Evolutionary conservation across 2,329 filamentous ascomycete species (phyloP).

Genomic region (Metarhizium guizhouense): DNA sequence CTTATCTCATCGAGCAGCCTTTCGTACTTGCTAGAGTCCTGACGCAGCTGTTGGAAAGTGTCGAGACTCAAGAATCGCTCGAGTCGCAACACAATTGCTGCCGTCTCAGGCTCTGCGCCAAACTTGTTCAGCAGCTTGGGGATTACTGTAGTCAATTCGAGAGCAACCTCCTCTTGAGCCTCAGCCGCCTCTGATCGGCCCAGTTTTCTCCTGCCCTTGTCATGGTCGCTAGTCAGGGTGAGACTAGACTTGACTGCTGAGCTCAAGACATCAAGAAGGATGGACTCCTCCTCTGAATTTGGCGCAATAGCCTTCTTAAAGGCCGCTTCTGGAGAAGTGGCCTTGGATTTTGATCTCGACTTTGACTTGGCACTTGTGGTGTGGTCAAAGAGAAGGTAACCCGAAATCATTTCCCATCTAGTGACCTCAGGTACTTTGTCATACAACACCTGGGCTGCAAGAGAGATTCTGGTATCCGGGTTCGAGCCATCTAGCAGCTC

Average conservation of each 20-base stretch:
- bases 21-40: slow-evolving; percentile 73
- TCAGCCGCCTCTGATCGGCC: slow-evolving; percentile 58
- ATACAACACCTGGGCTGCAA: slow-evolving; percentile 79
- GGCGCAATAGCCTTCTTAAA: slow-evolving; percentile 68
- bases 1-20: slow-evolving; percentile 83
- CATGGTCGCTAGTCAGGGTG: slow-evolving; percentile 55
- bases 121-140: slow-evolving; percentile 87
- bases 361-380: slow-evolving; percentile 52
- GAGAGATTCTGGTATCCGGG: slow-evolving; percentile 71
- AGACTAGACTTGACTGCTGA: slow-evolving; percentile 71
- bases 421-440: slow-evolving; percentile 72
- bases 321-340: slow-evolving; percentile 45
- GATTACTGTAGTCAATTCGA: slow-evolving; percentile 69
- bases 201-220: slow-evolving; percentile 47
- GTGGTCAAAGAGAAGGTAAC: slow-evolving; percentile 89
- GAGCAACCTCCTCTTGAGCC: slow-evolving; percentile 67
- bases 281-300: slow-evolving; percentile 66
- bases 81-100: slow-evolving; percentile 74
- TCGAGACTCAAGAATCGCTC: slow-evolving; percentile 82
- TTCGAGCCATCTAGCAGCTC: slow-evolving; percentile 53
- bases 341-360: slow-evolving; percentile 41
- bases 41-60: slow-evolving; percentile 79
- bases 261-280: slow-evolving; percentile 80
- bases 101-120: slow-evolving; percentile 79
- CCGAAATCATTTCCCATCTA: slow-evolving; percentile 81